Evolutionary conservation across 176 grass and related monocot species (phyloP), one percentile per base, ranked within the genome.

Genomic region (Chrysopogon serrulatus): DNA sequence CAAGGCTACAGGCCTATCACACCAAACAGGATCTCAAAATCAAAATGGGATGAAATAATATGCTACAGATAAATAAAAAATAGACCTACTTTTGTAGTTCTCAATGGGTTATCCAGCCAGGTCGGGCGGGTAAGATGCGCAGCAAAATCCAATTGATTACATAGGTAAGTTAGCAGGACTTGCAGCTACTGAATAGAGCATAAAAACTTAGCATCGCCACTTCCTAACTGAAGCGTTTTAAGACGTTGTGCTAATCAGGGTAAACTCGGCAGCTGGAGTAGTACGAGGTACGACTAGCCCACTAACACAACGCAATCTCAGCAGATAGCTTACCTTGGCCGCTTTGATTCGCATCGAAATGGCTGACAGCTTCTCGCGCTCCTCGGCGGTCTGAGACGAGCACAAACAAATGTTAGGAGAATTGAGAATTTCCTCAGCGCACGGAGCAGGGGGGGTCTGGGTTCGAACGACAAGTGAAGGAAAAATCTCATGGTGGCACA

Each of bases 291-390:
- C 51, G 49, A 53, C 10, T 57, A 56, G 23, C 11, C 11, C 4
- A 51, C 10, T 28, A 28, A 17, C 23, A 49, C 41, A 12, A 27
- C 10, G 4, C 23, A 72, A 39, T 28, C 65, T 73, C 21, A 48
- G 36, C 2, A 27, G 30, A 33, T 12, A 40, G 15, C 68, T 82
- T 67, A 93, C 94, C 74, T 91, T 96, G 71, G 91, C 91, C 24
- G 62, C 66, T 83, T 78, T 79, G 34, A 96, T 96, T 78, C 88
- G 80, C 63, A 40, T 62, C 62, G 86, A 96, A 71, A 96, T 96
- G 19, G 72, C 84, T 28, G 91, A 87, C 4, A 96, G 78, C 80
- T 87, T 93, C 47, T 76, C 68, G 4, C 78, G 91, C 51, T 93
- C 88, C 66, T 96, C 81, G 13, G 84, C 51, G 10, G 78, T 87